phyloP scores from a whole-genome alignment of 768 basidiomycete genomes.

The Cyclocybe aegerita region DNA sequence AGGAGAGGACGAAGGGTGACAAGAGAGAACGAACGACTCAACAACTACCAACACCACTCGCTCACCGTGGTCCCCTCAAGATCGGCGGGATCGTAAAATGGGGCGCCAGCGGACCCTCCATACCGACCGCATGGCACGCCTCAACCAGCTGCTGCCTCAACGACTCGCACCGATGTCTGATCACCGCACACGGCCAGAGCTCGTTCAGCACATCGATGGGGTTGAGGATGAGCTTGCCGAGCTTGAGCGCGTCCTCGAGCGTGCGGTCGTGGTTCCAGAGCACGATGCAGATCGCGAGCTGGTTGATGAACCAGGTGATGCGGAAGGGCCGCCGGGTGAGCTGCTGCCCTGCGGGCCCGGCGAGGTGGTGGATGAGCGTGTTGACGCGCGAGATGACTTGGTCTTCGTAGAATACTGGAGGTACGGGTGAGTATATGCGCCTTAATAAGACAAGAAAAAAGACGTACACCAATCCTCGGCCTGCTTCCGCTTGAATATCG shows the following conservation, averaged over 20 bases:
- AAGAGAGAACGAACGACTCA: too few species aligned
- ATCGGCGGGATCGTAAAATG: conserved; percentile 36
- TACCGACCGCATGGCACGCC: conserved; percentile 43
- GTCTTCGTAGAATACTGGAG: conserved; percentile 68
- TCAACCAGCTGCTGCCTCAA: conserved; percentile 48
- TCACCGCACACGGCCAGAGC: conserved; percentile 66
- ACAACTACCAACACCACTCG: too few species aligned
- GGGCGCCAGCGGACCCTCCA: conserved; percentile 39
- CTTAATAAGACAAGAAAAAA: neutral
- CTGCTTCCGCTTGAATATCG: conserved; percentile 67
- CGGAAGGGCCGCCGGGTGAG: conserved; percentile 70
- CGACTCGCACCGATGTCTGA: conserved; percentile 47
- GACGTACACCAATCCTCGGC: conserved; percentile 79
- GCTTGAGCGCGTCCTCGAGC: conserved; percentile 56
- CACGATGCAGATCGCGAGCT: conserved; percentile 58
- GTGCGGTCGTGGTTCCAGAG: conserved; percentile 65
- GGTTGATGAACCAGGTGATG: conserved; percentile 70
- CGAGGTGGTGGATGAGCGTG: conserved; percentile 49
- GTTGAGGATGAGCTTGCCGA: conserved; percentile 63
- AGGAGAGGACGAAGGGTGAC: too few species aligned
- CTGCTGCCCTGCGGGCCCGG: conserved; percentile 49
- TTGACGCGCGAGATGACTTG: conserved; percentile 64
- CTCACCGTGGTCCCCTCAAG: conserved; percentile 1
- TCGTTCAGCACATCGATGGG: conserved; percentile 67
- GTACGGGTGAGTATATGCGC: neutral